Base-by-base conservation (phyloP, 768 basidiomycete species). In the Rhizopogon rudus region DNA sequence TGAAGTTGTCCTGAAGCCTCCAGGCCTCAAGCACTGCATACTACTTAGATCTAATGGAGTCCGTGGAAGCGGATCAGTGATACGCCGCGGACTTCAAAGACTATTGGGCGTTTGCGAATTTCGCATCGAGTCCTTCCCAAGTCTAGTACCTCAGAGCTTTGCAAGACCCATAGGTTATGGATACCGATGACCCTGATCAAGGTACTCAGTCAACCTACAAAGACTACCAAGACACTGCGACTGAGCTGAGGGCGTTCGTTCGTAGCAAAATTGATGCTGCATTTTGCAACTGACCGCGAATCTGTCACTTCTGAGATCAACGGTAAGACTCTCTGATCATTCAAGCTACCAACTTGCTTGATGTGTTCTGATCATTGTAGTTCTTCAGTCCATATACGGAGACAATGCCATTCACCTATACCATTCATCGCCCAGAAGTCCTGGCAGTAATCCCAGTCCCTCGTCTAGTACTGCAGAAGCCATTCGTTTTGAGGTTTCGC, bases 371-470 rank as follows among this genome's bases (percentile, higher is more conserved):
- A 43, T 57, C 63, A 87, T 40, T 33, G 14, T 44, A 70, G 91
- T 88, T 14, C 72, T 93, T n/a, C 86, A 83, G 65, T 88, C 88
- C 25, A 93, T 93, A 61, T 93, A 92, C 62, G 90, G 89, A 41
- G 82, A 86, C 8, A 72, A 80, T 41, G 76, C 84, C 13, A 74
- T 92, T 40, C 75, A 73, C n/a, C 67, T 83, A 33, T 91, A 85
- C 83, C 73, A 68, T 49, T 73, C 77, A 29, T 61, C 73, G 28
- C 52, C 62, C 44, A 52, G 20, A 33, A 52, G 57, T 12, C 61
- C 58, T n/a, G 55, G 41, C 17, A 54, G 22, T 22, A 55, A 60
- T 40, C 54, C 58, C 54, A 59, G 55, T 54, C 63, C 57, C 58
- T 63, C 59, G 28, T 58, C 28, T 53, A 50, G 45, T 35, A 42